These are phyloP conservation scores for Mucor ambiguus DNA, from an alignment of 371 early-diverging fungal species.

Conservation along the genomic window DNA sequence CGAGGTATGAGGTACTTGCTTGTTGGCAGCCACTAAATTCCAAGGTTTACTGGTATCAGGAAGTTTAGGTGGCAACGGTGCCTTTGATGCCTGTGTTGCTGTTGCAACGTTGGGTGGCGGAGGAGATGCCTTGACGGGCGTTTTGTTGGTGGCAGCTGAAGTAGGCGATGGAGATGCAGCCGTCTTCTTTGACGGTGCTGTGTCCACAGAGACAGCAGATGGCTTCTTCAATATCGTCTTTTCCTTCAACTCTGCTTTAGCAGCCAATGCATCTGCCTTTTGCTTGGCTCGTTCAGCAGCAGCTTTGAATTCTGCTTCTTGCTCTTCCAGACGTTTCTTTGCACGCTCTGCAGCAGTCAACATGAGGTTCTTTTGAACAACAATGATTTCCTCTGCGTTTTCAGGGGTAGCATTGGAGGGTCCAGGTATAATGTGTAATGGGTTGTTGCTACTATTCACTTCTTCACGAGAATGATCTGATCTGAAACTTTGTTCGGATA, in stretches of 20 bases:
- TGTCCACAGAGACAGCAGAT: not conserved
- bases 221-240: conserved; percentile 3
- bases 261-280: conserved; percentile 34
- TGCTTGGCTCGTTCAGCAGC: conserved; percentile 47
- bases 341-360: conserved; percentile 52
- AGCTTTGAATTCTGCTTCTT: conserved; percentile 52
- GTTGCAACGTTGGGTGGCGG: not conserved
- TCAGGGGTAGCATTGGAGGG: not conserved
- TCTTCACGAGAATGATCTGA: conserved; percentile 34
- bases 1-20: not conserved
- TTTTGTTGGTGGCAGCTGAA: not conserved
- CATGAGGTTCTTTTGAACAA: conserved; percentile 47
- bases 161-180: not conserved
- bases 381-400: conserved; percentile 30
- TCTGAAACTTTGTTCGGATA: conserved; percentile 33
- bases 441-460: conserved; percentile 5
- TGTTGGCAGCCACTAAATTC: conserved; percentile 24
- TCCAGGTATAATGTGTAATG: conserved; percentile 16
- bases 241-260: not conserved
- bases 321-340: conserved; percentile 48
- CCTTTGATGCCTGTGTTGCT: not conserved
- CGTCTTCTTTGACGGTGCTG: not conserved
- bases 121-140: not conserved
- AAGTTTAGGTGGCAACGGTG: not conserved
- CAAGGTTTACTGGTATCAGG: conserved; percentile 22